Percentiles rank a stretch among this genome's conserved stretches.
Evolutionary conservation across 257 asterid genomes (phyloP).

Genomic region (Nicotiana sylvestris): DNA sequence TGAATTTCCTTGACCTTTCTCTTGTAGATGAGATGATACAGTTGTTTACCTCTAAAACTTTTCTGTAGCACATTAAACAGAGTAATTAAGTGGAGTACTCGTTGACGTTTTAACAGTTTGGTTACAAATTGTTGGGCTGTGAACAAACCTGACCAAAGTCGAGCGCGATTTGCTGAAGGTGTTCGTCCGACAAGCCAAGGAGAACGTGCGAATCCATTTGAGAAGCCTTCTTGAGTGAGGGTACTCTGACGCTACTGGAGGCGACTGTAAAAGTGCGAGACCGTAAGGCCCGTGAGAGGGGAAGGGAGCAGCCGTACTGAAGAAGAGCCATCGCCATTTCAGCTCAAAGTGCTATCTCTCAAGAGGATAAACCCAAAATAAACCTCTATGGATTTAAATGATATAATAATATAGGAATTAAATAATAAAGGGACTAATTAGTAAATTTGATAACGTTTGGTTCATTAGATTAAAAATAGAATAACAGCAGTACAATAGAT

Average conservation of each 20-base stretch:
- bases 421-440: too few relatives aligned
- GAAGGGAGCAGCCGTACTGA: conserved; percentile 33
- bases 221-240: conserved; percentile 31
- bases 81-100: background rate
- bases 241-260: conserved; percentile 30
- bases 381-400: too few relatives aligned
- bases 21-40: conserved; percentile 81
- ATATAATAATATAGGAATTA: too few relatives aligned
- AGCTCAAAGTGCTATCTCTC: background rate
- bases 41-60: conserved; percentile 81
- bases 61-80: conserved; percentile 37
- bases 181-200: conserved; percentile 77
- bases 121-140: background rate
- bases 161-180: conserved; percentile 71
- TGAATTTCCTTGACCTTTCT: conserved; percentile 70
- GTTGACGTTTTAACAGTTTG: background rate
- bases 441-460: too few relatives aligned
- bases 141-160: conserved; percentile 59
- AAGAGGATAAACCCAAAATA: conserved; percentile 7
- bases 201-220: conserved; percentile 50
- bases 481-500: too few relatives aligned
- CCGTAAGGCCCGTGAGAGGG: conserved; percentile 43
- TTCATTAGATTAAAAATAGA: too few relatives aligned
- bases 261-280: conserved; percentile 42
- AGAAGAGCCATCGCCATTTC: conserved; percentile 40